Evolutionary conservation across 2,329 filamentous ascomycete genomes (phyloP), one percentile per base, ranked within the genome.

Genomic region (Microcera coccophila): DNA sequence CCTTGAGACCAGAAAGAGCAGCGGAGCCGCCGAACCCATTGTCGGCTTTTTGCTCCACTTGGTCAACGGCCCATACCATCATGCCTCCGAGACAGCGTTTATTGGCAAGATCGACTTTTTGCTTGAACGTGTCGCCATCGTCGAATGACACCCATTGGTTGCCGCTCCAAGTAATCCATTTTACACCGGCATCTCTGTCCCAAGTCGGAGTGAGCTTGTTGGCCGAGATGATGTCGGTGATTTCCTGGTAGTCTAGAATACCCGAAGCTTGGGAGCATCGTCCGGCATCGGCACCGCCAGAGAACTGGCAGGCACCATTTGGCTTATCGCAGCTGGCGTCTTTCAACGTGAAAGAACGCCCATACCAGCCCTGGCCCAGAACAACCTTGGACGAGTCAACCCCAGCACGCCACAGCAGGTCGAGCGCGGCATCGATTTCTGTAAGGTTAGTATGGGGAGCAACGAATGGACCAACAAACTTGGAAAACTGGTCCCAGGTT

Each of bases 131-230:
- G 10, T 53, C 33, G 9, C 38, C 16, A 17, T 48, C 36, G 4
- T 48, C 44, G 18, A 41, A 73, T 3, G 57, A 60, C 2, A 72
- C 62, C 70, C 67, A 74, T 46, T 73, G 64, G 42, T 68, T 51
- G 2, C 44, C 49, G 39, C 62, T 59, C 41, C 53, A 68, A 1
- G 58, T 59, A n/a, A 68, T 38, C 10, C 57, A 60, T 42, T 67
- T 64, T 19, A 67, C 62, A 0, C 41, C 58, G 10, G 55, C 53
- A 3, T 53, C 44, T 34, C 62, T 49, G 16, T 68, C 58, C 17
- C 59, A 44, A 5, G 44, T 44, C 2, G 54, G 54, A 18, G 45
- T 50, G 2, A 58, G 24, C 1, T 55, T 47, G 11, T 59, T 48
- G 4, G 42, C 28, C 1, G 56, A 24, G 10, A 64, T 50, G 21